phyloP scores from a whole-genome alignment of 2,329 filamentous ascomycete species.

The Arthrocladium fulminans region DNA sequence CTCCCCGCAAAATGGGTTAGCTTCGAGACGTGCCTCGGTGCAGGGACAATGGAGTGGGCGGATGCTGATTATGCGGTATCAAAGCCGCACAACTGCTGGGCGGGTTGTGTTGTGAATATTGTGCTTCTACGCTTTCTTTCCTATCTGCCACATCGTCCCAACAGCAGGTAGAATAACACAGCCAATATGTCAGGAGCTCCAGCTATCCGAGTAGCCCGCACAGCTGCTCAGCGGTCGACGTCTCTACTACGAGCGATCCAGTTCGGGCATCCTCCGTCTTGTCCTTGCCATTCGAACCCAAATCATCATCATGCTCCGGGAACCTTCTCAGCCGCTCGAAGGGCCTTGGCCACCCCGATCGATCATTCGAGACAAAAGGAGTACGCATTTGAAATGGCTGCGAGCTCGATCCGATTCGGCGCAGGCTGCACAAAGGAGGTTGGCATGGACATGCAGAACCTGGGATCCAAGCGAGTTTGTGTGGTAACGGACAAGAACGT shows the following conservation, averaged over 20 bases:
- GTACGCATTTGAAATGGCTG: slow-evolving; percentile 98
- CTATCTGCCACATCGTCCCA: background rate
- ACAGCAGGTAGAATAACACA: background rate
- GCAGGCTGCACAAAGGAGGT: slow-evolving; percentile 90
- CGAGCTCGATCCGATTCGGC: slow-evolving; percentile 87
- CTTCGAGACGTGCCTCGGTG: slow-evolving; percentile 3
- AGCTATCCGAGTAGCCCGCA: slow-evolving; percentile 37
- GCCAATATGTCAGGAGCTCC: slow-evolving; percentile 28
- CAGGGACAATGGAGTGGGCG: background rate
- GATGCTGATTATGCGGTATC: background rate
- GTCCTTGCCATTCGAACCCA: slow-evolving; percentile 88
- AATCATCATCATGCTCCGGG: slow-evolving; percentile 52
- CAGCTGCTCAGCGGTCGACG: slow-evolving; percentile 40
- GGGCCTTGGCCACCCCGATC: slow-evolving; percentile 65
- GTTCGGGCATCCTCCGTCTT: slow-evolving; percentile 75
- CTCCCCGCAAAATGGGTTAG: slow-evolving; percentile 4
- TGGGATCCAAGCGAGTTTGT: slow-evolving; percentile 77
- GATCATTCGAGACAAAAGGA: slow-evolving; percentile 70
- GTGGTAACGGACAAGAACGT: slow-evolving; percentile 87
- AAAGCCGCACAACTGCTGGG: too few relatives aligned
- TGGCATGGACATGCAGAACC: slow-evolving; percentile 93
- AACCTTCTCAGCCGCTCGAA: slow-evolving; percentile 46
- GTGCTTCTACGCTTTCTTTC: background rate
- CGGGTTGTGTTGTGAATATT: background rate
- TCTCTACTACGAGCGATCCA: slow-evolving; percentile 78